These are phyloP conservation scores for Suhomyces bokatorum DNA, from an alignment of 1,139 yeast species.

Conservation along the genomic window DNA sequence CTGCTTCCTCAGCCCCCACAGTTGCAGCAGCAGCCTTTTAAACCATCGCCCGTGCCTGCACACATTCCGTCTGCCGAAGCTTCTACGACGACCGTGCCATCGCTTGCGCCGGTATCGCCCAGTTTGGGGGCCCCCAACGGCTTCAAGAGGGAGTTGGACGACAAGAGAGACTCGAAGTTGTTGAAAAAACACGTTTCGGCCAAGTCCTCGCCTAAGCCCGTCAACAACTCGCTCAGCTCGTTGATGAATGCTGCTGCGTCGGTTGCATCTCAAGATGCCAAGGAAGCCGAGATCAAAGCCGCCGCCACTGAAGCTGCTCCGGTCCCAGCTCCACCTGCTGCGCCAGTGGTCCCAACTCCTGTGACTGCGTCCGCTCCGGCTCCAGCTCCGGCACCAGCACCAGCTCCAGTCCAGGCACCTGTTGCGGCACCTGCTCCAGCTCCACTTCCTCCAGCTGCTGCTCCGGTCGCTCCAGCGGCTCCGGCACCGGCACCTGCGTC, in stretches of 20 bases:
- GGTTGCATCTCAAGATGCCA: conserved; percentile 14
- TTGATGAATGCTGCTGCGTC: conserved; percentile 34
- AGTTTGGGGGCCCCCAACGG: conserved; percentile 1
- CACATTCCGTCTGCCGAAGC: conserved; percentile 12
- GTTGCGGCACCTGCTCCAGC: neutral
- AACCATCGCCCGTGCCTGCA: conserved; percentile 21
- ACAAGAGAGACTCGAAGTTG: conserved; percentile 29
- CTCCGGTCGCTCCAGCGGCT: too few relatives aligned
- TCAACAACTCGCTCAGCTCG: conserved; percentile 24
- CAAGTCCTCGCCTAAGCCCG: conserved; percentile 18
- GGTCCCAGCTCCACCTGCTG: neutral
- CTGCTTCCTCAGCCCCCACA: conserved; percentile 31
- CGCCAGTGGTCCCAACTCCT: neutral
- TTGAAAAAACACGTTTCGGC: conserved; percentile 21
- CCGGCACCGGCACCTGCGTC: conserved; percentile 5
- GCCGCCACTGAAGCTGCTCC: conserved; percentile 3
- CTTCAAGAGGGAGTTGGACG: conserved; percentile 42
- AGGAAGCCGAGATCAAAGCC: conserved; percentile 10
- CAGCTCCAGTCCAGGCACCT: conserved; percentile 9
- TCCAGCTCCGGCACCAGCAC: conserved; percentile 4
- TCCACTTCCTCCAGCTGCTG: too few relatives aligned
- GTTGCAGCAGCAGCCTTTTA: conserved; percentile 29
- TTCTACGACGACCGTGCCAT: neutral
- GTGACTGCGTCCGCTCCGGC: neutral
- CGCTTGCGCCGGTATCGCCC: conserved; percentile 7